Conservation (phyloP, 2,329 filamentous ascomycete species). For the Incumbomyces delicatus region DNA sequence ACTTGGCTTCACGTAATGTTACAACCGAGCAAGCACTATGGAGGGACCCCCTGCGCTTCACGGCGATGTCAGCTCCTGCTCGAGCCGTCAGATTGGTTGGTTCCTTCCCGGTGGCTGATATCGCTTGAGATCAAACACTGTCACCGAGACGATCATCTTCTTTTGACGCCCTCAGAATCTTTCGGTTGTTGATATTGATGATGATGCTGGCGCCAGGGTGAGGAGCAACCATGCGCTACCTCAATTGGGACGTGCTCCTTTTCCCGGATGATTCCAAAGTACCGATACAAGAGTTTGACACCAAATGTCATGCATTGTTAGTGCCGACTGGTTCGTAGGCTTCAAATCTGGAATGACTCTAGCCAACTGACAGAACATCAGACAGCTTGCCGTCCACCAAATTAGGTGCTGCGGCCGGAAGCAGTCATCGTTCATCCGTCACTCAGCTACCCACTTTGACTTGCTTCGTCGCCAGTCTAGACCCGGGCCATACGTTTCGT, state of each 20-base stretch:
- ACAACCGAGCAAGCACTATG: too few species aligned
- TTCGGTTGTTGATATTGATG: too few species aligned
- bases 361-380: neutral
- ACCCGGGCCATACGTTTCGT: slow-evolving; percentile 50
- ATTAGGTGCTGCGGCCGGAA: neutral
- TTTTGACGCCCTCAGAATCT: too few species aligned
- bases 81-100: too few species aligned
- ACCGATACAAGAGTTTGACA: slow-evolving; percentile 74
- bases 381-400: neutral
- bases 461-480: slow-evolving; percentile 59
- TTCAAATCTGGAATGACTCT: too few species aligned
- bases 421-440: slow-evolving; percentile 11
- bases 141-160: too few species aligned
- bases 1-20: too few species aligned
- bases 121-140: too few species aligned
- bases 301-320: slow-evolving; percentile 54
- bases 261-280: slow-evolving; percentile 60
- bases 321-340: neutral
- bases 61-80: too few species aligned
- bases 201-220: neutral
- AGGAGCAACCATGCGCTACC: slow-evolving; percentile 59
- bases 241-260: slow-evolving; percentile 76
- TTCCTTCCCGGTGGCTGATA: too few species aligned
- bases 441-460: slow-evolving; percentile 55
- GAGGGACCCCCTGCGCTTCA: too few species aligned